Evolutionary conservation across 176 grass and related monocot genomes (phyloP).

Genomic region (Pontederia paniculata): DNA sequence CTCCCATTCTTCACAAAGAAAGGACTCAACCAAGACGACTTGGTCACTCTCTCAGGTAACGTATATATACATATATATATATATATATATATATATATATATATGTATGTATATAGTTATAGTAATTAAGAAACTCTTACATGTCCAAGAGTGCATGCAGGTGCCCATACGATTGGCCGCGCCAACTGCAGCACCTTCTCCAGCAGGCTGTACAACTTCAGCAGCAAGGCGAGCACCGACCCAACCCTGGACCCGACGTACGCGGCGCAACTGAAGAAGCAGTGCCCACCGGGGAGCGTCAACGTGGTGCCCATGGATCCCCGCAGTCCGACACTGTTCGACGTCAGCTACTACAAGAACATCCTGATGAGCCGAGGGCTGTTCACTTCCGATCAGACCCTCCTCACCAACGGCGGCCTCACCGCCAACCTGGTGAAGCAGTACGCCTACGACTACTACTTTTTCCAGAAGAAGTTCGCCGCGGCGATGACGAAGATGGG

Average conservation of each 20-base stretch:
- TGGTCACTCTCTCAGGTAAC: conserved; percentile 55
- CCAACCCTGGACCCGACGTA: conserved; percentile 27
- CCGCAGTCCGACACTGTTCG: not conserved
- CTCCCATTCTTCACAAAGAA: conserved; percentile 29
- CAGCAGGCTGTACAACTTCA: conserved; percentile 36
- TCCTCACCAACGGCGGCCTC: not conserved
- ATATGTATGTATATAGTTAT: no score
- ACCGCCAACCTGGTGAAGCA: not conserved
- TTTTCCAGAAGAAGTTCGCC: not conserved
- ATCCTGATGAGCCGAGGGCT: not conserved
- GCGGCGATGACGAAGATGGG: not conserved
- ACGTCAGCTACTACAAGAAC: not conserved
- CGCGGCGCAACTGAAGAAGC: conserved; percentile 24
- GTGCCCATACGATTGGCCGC: conserved; percentile 30
- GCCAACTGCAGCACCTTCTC: conserved; percentile 31
- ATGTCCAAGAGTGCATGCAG: conserved; percentile 3
- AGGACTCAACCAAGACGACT: conserved; percentile 37
- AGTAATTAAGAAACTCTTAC: no score
- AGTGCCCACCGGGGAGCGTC: conserved; percentile 21
- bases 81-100: no score
- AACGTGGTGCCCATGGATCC: conserved; percentile 8
- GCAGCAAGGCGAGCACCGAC: conserved; percentile 5
- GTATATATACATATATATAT: no score
- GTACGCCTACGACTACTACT: not conserved
- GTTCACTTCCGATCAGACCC: conserved; percentile 1